Conservation (phyloP, 768 basidiomycete species). For the Collybiopsis confluens region DNA sequence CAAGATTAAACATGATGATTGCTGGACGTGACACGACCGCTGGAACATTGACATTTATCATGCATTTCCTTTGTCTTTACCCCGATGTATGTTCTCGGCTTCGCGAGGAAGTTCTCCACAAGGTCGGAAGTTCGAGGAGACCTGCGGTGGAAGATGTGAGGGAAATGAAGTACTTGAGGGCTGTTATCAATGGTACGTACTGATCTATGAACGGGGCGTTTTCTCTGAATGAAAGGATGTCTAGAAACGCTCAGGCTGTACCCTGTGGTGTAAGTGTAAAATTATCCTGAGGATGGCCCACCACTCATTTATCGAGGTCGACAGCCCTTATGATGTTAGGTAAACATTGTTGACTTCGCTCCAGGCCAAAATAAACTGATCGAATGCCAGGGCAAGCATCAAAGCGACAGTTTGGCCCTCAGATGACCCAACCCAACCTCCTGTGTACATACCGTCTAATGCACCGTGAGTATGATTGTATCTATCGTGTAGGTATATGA, state of each 20-base stretch:
- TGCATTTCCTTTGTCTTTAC: constrained; percentile 48
- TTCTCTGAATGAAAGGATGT: not conserved
- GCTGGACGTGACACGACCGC: constrained; percentile 45
- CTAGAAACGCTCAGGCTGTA: constrained; percentile 51
- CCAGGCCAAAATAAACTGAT: too few relatives aligned
- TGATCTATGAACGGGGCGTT: not conserved
- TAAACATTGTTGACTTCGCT: too few relatives aligned
- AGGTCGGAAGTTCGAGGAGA: constrained; percentile 41
- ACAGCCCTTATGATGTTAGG: not conserved
- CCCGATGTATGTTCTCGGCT: constrained; percentile 42
- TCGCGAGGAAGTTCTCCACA: constrained; percentile 50
- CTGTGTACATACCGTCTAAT: constrained; percentile 24
- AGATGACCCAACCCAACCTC: constrained; percentile 22
- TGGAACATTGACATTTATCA: constrained; percentile 35
- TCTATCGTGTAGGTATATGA: constrained; percentile 21
- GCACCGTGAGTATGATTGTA: constrained; percentile 18
- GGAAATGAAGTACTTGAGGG: constrained; percentile 60
- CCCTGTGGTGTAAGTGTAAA: constrained; percentile 46
- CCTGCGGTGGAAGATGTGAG: constrained; percentile 54
- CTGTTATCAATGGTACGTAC: constrained; percentile 55
- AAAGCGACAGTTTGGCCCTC: constrained; percentile 14
- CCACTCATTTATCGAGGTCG: constrained; percentile 37
- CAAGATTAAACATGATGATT: constrained; percentile 41
- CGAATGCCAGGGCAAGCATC: constrained; percentile 26
- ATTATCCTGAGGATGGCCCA: too few relatives aligned